Conservation (phyloP, 2,329 filamentous ascomycete genomes). For the Pyricularia grisea region DNA sequence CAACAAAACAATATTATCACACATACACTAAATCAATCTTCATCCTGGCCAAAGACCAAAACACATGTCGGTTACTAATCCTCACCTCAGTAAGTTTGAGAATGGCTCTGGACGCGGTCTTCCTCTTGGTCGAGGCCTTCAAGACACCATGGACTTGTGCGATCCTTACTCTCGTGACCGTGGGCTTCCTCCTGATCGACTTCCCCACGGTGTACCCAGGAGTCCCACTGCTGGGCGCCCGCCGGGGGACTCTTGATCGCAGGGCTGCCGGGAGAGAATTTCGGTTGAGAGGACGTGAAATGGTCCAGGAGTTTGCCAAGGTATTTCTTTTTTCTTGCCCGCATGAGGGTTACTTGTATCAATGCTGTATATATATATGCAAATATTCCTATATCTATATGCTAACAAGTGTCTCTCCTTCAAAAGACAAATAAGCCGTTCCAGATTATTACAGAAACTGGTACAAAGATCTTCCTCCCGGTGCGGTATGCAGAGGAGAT, state of each 20-base stretch:
- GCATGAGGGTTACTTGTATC: background rate
- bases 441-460: background rate
- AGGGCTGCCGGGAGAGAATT: background rate
- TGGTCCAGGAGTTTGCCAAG: background rate
- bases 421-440: background rate
- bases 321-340: background rate
- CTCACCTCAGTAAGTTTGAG: background rate
- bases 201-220: background rate
- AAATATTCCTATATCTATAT: too few species aligned
- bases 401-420: background rate
- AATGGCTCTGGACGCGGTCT: background rate
- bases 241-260: background rate
- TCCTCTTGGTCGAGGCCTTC: background rate
- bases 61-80: background rate
- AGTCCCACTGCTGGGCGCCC: background rate
- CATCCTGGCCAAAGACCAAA: background rate
- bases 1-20: background rate
- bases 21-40: background rate
- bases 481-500: background rate
- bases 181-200: background rate
- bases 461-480: background rate
- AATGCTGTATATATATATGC: background rate
- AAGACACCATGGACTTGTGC: background rate
- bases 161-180: background rate
- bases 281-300: background rate